Conservation (phyloP, 345 rosid species). For the Lumnitzera racemosa region DNA sequence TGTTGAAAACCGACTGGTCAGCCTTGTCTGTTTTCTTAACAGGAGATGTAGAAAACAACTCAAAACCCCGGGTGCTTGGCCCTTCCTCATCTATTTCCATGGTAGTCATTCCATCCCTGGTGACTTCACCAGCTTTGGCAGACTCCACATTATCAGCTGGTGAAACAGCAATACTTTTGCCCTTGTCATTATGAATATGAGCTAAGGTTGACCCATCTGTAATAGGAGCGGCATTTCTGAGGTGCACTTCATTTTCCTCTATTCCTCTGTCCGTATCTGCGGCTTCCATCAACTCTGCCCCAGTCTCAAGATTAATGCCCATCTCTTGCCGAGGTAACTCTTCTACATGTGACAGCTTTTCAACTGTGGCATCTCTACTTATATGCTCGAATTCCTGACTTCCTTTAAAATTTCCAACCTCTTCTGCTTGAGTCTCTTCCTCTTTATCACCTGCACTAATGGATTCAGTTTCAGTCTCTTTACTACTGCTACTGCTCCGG, state of each 20-base stretch:
- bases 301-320: slow-evolving; percentile 32
- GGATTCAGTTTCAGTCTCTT: slow-evolving; percentile 13
- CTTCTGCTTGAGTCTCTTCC: slow-evolving; percentile 16
- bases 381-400: slow-evolving; percentile 21
- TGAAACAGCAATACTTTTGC: slow-evolving; percentile 50
- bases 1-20: slow-evolving; percentile 34
- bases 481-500: slow-evolving; percentile 8
- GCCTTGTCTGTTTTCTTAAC: slow-evolving; percentile 43
- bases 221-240: slow-evolving; percentile 15
- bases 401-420: slow-evolving; percentile 21
- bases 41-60: slow-evolving; percentile 75
- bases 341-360: slow-evolving; percentile 20
- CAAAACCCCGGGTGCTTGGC: slow-evolving; percentile 79
- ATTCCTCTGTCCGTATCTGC: slow-evolving; percentile 22
- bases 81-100: slow-evolving; percentile 59
- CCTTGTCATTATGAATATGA: slow-evolving; percentile 48
- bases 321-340: slow-evolving; percentile 26
- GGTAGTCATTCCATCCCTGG: slow-evolving; percentile 20
- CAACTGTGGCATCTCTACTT: slow-evolving; percentile 17
- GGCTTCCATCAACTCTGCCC: slow-evolving; percentile 28
- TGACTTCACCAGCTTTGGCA: slow-evolving; percentile 30
- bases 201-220: slow-evolving; percentile 18
- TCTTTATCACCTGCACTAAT: slow-evolving; percentile 13
- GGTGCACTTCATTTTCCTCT: slow-evolving; percentile 18
- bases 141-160: slow-evolving; percentile 22